phyloP scores from a whole-genome alignment of 1,284 basidiomycete species.

The Heterobasidion annosum region DNA sequence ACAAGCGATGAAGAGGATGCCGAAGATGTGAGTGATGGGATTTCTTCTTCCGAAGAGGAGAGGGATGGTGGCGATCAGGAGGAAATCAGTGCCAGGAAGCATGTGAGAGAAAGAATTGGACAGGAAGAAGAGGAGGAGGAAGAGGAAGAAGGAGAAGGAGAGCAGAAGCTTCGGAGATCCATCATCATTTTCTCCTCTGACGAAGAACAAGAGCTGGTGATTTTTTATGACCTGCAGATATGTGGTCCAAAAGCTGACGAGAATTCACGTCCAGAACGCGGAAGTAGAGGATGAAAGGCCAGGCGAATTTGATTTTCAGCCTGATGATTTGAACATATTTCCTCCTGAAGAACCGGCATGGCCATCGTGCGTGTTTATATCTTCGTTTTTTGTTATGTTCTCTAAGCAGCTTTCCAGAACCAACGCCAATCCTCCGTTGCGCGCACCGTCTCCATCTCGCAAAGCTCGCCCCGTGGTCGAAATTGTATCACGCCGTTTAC shows the following conservation, averaged over 20 bases:
- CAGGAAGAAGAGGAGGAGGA: background rate
- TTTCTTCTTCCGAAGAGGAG: background rate
- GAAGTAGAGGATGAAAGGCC: too few relatives aligned
- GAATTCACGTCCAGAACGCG: too few relatives aligned
- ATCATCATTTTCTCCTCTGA: too few relatives aligned
- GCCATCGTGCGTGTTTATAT: background rate
- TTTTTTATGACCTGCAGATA: too few relatives aligned
- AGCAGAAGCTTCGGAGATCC: too few relatives aligned
- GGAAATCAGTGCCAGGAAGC: background rate
- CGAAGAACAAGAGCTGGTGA: too few relatives aligned
- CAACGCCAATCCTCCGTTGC: background rate
- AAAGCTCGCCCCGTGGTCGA: background rate
- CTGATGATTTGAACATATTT: background rate
- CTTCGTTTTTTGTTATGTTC: background rate
- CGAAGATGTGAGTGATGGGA: background rate
- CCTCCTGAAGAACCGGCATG: background rate
- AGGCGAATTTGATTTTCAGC: background rate
- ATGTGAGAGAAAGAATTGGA: background rate
- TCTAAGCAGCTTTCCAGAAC: background rate
- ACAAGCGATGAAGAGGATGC: background rate
- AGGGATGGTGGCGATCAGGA: background rate
- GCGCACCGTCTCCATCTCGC: background rate
- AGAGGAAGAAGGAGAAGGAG: background rate
- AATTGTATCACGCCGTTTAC: too few relatives aligned
- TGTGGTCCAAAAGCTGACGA: too few relatives aligned